Base-by-base conservation (phyloP, 2,329 filamentous ascomycete genomes). In the Monosporascus cannonballus region DNA sequence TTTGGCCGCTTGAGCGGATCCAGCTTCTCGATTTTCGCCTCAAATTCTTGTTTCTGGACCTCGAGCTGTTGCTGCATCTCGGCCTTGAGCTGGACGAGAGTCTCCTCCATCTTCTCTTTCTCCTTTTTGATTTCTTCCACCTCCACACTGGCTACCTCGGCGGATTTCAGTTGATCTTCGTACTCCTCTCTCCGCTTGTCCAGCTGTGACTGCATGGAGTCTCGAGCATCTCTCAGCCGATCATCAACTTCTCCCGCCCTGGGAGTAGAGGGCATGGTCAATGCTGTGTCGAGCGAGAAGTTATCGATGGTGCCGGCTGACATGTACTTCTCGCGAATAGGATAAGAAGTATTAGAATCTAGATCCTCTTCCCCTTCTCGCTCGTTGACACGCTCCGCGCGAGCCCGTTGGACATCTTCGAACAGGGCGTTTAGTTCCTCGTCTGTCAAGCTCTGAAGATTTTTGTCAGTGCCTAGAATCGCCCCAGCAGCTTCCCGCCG, bases 271-370 rank as follows among this genome's bases (percentile, higher is more conserved):
- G 94, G 94, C 79, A 96, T 91, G 0, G 94, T 99, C 49, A 99
- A 77, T 14, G 86, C 87, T 1, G 94, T 99, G 67, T 99, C 94
- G 17, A 99, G 77, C 2, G 93, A 97, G 64, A 96, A 94, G 67
- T 96, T 96, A 71, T 99, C 94, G 50, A 97, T 79, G 0, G 93
- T 96, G 2, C 93, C 93, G 51, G 88, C 94, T 3, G 92, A 96
- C 74, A 96, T 83, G 70, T 97, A 97, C 66, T 97, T 97, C 62
- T 99, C 94, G 49, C 94, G 81, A 30, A 92, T 78, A 2, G 90
- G 87, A 65, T 92, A 96, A 0, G 93, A 96, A 27, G 86, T 88
- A 47, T 88, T 83, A 0, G 93, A 96, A 60, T 99, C 94, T 51
- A 86, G 84, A 67, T 97, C 94, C 52, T 96, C 93, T 52, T 93